Conservation (phyloP, 2,329 filamentous ascomycete species). For the Grosmannia serpens region DNA sequence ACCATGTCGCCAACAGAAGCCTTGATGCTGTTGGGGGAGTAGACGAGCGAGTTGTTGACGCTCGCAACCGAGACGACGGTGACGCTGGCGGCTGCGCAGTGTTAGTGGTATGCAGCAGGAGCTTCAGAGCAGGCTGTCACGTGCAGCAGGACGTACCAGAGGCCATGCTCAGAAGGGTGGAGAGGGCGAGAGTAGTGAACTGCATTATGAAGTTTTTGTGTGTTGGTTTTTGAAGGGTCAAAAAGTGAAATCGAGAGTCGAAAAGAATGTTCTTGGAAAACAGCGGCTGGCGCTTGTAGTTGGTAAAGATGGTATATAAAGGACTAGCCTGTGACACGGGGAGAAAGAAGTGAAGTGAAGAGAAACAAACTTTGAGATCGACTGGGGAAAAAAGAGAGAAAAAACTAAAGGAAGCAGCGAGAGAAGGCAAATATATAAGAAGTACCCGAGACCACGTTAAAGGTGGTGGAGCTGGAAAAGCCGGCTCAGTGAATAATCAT, state of each 20-base stretch:
- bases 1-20: constrained; percentile 52
- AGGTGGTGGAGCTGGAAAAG: neutral
- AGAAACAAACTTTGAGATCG: constrained; percentile 10
- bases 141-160: constrained; percentile 23
- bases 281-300: constrained; percentile 31
- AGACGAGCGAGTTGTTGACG: constrained; percentile 44
- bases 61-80: constrained; percentile 43
- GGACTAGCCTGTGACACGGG: constrained; percentile 41
- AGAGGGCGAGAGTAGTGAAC: constrained; percentile 33
- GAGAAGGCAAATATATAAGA: neutral
- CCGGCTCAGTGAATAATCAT: neutral
- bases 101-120: constrained; percentile 1
- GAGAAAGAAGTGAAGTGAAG: constrained; percentile 17
- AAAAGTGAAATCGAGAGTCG: constrained; percentile 16
- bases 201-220: constrained; percentile 34
- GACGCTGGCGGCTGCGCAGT: constrained; percentile 26
- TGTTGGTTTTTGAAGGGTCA: neutral
- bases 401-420: constrained; percentile 18
- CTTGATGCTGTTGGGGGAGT: constrained; percentile 53
- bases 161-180: constrained; percentile 35
- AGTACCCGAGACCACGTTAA: neutral
- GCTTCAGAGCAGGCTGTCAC: neutral
- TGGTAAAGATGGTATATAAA: constrained; percentile 18
- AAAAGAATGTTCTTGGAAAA: constrained; percentile 16
- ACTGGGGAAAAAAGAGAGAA: constrained; percentile 8